These are phyloP conservation scores for Phytophthora chlamydospora DNA, from an alignment of 352 stramenopile species.

Conservation along the genomic window DNA sequence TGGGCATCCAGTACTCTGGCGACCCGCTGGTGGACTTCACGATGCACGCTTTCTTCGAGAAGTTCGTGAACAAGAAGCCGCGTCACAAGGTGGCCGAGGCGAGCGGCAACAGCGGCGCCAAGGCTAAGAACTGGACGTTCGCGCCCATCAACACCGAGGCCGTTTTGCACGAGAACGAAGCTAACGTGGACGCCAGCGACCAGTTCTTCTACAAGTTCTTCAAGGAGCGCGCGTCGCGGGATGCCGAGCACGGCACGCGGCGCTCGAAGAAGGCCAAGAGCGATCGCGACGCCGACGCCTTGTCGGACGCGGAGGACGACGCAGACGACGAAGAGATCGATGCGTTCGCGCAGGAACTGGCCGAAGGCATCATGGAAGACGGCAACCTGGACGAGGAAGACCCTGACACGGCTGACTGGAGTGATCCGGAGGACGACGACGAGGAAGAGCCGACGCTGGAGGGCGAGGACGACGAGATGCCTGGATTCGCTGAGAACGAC, in stretches of 20 bases:
- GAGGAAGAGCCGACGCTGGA: slow-evolving; percentile 55
- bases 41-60: slow-evolving; percentile 97
- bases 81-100: slow-evolving; percentile 47
- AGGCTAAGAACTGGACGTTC: slow-evolving; percentile 73
- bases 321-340: slow-evolving; percentile 87
- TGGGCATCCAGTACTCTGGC: slow-evolving; percentile 91
- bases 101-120: slow-evolving; percentile 22
- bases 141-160: slow-evolving; percentile 72
- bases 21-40: slow-evolving; percentile 98
- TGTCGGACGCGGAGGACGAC: slow-evolving; percentile 58
- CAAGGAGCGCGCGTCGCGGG: slow-evolving; percentile 73
- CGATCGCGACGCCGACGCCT: slow-evolving; percentile 54
- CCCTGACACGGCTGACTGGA: slow-evolving; percentile 75
- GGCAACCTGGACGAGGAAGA: slow-evolving; percentile 81
- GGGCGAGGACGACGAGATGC: slow-evolving; percentile 60
- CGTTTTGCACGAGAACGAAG: slow-evolving; percentile 66
- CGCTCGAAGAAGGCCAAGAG: slow-evolving; percentile 42
- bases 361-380: slow-evolving; percentile 89
- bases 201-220: slow-evolving; percentile 96
- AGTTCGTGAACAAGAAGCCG: slow-evolving; percentile 99
- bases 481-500: background rate
- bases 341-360: slow-evolving; percentile 88
- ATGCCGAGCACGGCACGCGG: slow-evolving; percentile 36
- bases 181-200: slow-evolving; percentile 79
- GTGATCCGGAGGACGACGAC: slow-evolving; percentile 51